These are phyloP conservation scores for Malus hybrid DNA, from an alignment of 331 rosid species.

Conservation along the genomic window DNA sequence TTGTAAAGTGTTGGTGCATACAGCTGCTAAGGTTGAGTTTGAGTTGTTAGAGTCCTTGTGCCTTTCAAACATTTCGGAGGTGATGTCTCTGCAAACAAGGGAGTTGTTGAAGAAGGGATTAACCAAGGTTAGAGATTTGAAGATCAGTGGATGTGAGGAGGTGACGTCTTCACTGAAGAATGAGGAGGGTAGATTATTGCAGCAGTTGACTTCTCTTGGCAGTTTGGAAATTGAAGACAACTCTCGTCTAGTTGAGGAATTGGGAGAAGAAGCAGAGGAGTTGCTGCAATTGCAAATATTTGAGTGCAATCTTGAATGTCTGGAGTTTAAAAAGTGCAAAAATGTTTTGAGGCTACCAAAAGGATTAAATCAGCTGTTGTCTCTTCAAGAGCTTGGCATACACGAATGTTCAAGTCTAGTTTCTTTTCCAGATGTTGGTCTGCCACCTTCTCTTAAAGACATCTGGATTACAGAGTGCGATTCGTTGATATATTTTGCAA, in stretches of 20 bases:
- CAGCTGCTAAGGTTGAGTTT: too few relatives aligned
- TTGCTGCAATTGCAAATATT: neutral
- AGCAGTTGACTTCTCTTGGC: neutral
- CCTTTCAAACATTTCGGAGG: neutral
- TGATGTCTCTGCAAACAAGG: neutral
- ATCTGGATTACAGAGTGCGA: neutral
- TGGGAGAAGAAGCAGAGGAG: neutral
- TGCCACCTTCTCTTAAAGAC: conserved; percentile 6
- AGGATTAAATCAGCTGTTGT: neutral
- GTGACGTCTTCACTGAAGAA: neutral
- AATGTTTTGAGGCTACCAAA: neutral
- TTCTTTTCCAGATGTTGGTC: conserved; percentile 7
- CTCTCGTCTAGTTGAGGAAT: neutral
- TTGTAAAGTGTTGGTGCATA: neutral
- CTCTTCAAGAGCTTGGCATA: neutral
- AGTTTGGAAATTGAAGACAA: neutral
- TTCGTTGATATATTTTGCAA: conserved; percentile 1
- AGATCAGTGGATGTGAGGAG: neutral
- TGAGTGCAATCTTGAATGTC: neutral
- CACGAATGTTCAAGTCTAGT: neutral
- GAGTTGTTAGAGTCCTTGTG: neutral
- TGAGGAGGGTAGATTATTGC: neutral
- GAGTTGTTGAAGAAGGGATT: neutral
- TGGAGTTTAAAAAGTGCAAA: neutral
- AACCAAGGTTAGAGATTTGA: neutral